A percentile compares a stretch with the other conserved stretches of the same genome.
Evolutionary conservation across 2,329 filamentous ascomycete species (phyloP).

Genomic region (Cladophialophora psammophila): DNA sequence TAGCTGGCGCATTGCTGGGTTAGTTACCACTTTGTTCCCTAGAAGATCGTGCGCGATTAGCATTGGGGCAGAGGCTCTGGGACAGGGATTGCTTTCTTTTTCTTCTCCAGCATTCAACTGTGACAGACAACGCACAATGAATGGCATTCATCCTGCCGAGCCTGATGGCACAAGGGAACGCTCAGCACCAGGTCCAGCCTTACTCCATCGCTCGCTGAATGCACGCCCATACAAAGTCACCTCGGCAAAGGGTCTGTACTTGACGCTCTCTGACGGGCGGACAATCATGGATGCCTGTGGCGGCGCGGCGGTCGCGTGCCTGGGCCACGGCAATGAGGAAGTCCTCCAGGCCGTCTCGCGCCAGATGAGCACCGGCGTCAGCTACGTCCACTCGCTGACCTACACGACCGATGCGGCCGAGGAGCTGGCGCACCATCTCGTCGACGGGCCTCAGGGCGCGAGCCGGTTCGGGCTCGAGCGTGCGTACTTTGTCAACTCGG

Average conservation of each 20-base stretch:
- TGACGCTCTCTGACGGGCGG: constrained; percentile 63
- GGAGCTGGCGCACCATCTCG: constrained; percentile 59
- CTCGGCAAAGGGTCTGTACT: constrained; percentile 59
- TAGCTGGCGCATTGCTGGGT: too few species aligned
- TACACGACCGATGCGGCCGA: constrained; percentile 64
- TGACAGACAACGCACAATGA: neutral
- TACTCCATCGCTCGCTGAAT: constrained; percentile 62
- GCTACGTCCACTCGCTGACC: constrained; percentile 66
- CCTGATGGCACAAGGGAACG: neutral
- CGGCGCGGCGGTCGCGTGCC: constrained; percentile 73
- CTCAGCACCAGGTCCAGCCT: constrained; percentile 11
- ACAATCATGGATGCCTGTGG: constrained; percentile 74
- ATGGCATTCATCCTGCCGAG: neutral
- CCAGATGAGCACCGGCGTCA: constrained; percentile 58
- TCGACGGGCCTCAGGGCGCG: constrained; percentile 55
- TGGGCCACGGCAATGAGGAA: constrained; percentile 70
- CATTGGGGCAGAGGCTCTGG: neutral
- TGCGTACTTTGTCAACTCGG: constrained; percentile 65
- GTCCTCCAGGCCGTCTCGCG: constrained; percentile 66
- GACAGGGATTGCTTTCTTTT: too few species aligned
- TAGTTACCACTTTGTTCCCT: too few species aligned
- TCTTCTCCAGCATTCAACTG: neutral
- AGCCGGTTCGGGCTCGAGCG: constrained; percentile 53
- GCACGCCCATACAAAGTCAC: constrained; percentile 56
- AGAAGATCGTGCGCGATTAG: neutral